Evolutionary conservation across 2,329 filamentous ascomycete genomes (phyloP).

Genomic region (Diaporthe batatas): DNA sequence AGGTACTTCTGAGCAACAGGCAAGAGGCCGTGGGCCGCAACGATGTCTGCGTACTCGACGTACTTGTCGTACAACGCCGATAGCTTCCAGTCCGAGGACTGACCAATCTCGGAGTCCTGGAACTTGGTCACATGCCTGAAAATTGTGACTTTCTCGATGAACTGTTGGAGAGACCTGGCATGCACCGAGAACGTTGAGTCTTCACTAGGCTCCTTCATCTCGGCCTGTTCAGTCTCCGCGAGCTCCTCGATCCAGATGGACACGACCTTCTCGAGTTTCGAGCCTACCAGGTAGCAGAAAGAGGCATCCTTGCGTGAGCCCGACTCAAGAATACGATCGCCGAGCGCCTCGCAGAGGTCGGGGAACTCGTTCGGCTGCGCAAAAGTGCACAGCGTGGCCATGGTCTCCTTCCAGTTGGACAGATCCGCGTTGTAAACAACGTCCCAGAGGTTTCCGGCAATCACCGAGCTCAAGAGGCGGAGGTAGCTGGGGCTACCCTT

Average conservation of each 20-base stretch:
- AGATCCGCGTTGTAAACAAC: slow-evolving; percentile 96
- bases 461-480: slow-evolving; percentile 89
- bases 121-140: slow-evolving; percentile 97
- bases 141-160: slow-evolving; percentile 98
- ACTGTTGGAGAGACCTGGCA: slow-evolving; percentile 86
- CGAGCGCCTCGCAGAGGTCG: slow-evolving; percentile 93
- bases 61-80: slow-evolving; percentile 92
- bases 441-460: slow-evolving; percentile 98
- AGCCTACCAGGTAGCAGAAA: slow-evolving; percentile 96
- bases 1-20: slow-evolving; percentile 91
- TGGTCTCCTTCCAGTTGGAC: slow-evolving; percentile 94
- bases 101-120: slow-evolving; percentile 79
- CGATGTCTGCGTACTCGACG: slow-evolving; percentile 95
- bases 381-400: slow-evolving; percentile 96
- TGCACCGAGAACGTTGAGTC: slow-evolving; percentile 94
- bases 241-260: slow-evolving; percentile 93
- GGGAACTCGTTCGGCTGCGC: slow-evolving; percentile 92
- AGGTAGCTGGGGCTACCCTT: slow-evolving; percentile 90
- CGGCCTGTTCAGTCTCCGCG: slow-evolving; percentile 83
- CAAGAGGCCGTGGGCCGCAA: slow-evolving; percentile 90
- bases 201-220: slow-evolving; percentile 75
- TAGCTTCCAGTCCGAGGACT: slow-evolving; percentile 89
- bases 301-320: slow-evolving; percentile 88
- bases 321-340: slow-evolving; percentile 88
- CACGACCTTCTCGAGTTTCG: slow-evolving; percentile 97